phyloP scores from a whole-genome alignment of 768 basidiomycete species.

The Nidularia sp. region DNA sequence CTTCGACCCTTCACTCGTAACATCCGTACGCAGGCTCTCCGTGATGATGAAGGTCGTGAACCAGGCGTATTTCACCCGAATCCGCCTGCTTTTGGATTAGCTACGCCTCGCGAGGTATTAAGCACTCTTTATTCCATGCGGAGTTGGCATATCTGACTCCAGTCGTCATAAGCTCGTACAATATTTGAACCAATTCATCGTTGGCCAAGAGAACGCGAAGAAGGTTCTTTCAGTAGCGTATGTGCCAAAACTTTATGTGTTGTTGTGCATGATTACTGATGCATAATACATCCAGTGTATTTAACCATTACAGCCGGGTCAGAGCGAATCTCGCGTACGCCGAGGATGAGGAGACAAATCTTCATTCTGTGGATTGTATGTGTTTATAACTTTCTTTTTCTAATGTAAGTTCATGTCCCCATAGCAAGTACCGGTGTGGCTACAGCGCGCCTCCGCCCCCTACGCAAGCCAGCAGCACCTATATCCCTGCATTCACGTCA shows the following conservation, averaged over 20 bases:
- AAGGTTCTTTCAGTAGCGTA: conserved; percentile 92
- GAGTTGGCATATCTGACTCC: background rate
- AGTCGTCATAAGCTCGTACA: conserved; percentile 58
- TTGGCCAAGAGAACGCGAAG: conserved; percentile 92
- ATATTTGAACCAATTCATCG: conserved; percentile 84
- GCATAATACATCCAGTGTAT: conserved; percentile 53
- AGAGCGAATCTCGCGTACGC: conserved; percentile 58
- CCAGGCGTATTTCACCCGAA: conserved; percentile 23
- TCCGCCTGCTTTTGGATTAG: conserved; percentile 45
- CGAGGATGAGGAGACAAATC: conserved; percentile 29
- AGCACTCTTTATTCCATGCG: background rate
- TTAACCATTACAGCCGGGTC: conserved; percentile 92
- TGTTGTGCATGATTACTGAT: background rate
- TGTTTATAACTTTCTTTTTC: background rate
- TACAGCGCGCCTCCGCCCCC: conserved; percentile 60
- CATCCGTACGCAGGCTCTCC: conserved; percentile 57
- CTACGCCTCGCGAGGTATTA: conserved; percentile 51
- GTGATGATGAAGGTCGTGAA: conserved; percentile 32
- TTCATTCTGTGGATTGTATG: conserved; percentile 10
- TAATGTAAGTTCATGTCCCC: background rate
- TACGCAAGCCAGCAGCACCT: conserved; percentile 34
- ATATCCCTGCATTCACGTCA: conserved; percentile 37
- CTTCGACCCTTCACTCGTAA: conserved; percentile 18
- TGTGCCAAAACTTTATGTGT: conserved; percentile 25
- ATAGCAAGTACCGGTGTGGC: conserved; percentile 37